A percentile compares a stretch with the other conserved stretches of the same genome.
Evolutionary conservation across 2,329 filamentous ascomycete species (phyloP).

Genomic region (Sclerotinia subarctica): DNA sequence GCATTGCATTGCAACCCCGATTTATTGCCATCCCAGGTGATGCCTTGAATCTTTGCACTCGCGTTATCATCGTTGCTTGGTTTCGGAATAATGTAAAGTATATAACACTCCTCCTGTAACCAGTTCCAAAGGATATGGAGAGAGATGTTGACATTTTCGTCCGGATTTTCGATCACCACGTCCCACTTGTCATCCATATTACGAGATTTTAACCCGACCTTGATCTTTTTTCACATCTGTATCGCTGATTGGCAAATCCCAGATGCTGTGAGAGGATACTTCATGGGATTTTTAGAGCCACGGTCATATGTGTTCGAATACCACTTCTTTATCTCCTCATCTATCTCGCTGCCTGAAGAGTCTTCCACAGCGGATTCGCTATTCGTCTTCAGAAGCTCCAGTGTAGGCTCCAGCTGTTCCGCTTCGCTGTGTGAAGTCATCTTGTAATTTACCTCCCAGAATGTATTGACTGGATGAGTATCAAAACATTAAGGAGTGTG

Average conservation of each 20-base stretch:
- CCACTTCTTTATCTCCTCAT: not conserved
- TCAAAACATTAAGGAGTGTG: not conserved
- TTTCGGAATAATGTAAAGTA: not conserved
- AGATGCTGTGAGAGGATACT: not conserved
- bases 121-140: not conserved
- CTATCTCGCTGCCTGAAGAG: not conserved
- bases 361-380: not conserved
- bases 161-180: not conserved
- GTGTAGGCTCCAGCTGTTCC: not conserved
- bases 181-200: not conserved
- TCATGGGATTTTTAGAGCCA: not conserved
- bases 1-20: not conserved
- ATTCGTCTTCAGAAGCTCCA: not conserved
- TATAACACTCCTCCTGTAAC: not conserved
- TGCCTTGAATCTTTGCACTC: not conserved
- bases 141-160: not conserved
- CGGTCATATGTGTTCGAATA: not conserved
- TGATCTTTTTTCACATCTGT: not conserved
- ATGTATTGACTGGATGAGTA: not conserved
- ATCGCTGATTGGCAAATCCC: not conserved
- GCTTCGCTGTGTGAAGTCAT: not conserved
- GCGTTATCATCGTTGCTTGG: not conserved
- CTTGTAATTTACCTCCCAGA: not conserved
- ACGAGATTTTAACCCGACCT: not conserved
- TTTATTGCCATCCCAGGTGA: not conserved